Base-by-base conservation (phyloP, 768 basidiomycete genomes). In the Hygrophoropsis aurantiaca region DNA sequence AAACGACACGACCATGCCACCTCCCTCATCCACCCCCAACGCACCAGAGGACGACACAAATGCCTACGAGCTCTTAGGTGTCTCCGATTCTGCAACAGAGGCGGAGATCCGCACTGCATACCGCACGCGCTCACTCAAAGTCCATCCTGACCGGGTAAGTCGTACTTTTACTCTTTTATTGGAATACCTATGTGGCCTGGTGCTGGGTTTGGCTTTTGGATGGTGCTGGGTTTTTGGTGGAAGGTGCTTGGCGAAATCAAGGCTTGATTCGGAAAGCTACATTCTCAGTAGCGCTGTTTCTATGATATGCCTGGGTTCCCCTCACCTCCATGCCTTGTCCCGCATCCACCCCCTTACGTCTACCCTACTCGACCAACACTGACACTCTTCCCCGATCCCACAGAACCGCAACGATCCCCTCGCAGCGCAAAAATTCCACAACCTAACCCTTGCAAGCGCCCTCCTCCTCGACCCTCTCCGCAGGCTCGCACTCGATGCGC, bases 391-490 rank as follows among this genome's bases (percentile, higher is more conserved):
- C n/a, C n/a, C n/a, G n/a, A n/a, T n/a, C 18, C 51, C 55, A 4
- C 64, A 90, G 87, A 90, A 90, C 52, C 82, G 81, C 25, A 81
- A 88, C 50, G 87, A 90, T 58, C 85, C 87, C 32, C 78, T 89
- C 68, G 90, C 90, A 66, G 86, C 86, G 2, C 77, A 82, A 46
- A 87, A 89, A 60, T 92, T 93, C 58, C 90, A 93, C 60, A 87
- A 87, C 46, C 78, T 93, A 40, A 91, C 85, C 46, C 81, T 82
- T 50, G 87, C 90, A 0, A 87, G 89, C 56, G 84, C 90, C 61
- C 73, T 90, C 2, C 72, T 93, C 5, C 83, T 91, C 47, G 90
- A 92, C 56, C 90, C 90, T 4, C 66, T 88, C 25, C 81, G 85
- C 30, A 81, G 87, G 16, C 73, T 90, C 34, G 89, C 87, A 0